Evolutionary conservation across 805 yeast genomes (phyloP), one percentile per base, ranked within the genome.

Genomic region (Tetrapisispora arboricola): DNA sequence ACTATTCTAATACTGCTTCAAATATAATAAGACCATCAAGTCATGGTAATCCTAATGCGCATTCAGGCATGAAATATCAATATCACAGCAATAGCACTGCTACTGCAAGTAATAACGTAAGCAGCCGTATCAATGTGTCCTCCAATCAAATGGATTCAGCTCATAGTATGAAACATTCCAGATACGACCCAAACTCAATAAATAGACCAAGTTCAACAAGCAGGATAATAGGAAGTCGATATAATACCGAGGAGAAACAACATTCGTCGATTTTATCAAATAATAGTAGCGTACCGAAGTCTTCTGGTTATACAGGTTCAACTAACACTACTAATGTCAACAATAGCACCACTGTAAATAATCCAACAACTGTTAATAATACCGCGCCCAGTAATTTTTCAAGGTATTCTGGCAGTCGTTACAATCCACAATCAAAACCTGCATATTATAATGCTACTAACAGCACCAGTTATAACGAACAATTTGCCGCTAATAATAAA

Each of bases 101-200:
- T 13, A 27, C 9, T 27, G 15, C 6, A 10, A 27, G n/a, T 15
- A 52, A 48, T 32, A 48, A 47, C 34, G 32, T 37, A 4, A n/a
- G n/a, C n/a, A n/a, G n/a, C n/a, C 37, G 22, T 24, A 22, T 33
- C 22, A 51, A 46, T 31, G 13, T 39, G 9, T 32, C 36, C 8
- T 15, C 26, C 7, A 20, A 13, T 20, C 36, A 13, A n/a, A 3
- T n/a, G 6, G 31, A 28, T n/a, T n/a, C 31, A 27, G 13, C 6
- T 13, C 15, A 44, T 28, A 36, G 39, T 1, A 20, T 40, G 2
- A 47, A 58, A 43, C 53, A 50, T 2, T 55, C 60, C 3, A 43
- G 63, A 25, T 58, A 58, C 38, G 55, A 57, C 35, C 60, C 60
- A n/a, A 45, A 40, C 20, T 42, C 55, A 13, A 42, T 49, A 6